These are phyloP conservation scores for Groenewaldozyma salmanticensis DNA, from an alignment of 805 yeast genomes.

Conservation along the genomic window DNA sequence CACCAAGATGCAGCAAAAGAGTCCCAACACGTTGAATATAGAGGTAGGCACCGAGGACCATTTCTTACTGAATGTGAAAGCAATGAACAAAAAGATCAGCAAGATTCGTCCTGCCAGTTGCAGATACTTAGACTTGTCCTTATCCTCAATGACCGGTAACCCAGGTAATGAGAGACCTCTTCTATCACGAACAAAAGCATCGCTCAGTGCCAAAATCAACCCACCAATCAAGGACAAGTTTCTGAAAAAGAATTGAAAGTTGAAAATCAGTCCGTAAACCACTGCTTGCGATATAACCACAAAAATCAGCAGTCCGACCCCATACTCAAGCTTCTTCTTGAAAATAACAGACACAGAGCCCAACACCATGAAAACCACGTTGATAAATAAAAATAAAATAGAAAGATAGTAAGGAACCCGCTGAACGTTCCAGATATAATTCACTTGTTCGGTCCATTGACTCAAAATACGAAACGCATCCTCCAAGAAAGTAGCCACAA, in stretches of 20 bases:
- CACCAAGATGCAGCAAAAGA: constrained; percentile 61
- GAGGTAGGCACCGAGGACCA: constrained; percentile 56
- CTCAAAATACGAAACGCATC: constrained; percentile 74
- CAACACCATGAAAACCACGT: constrained; percentile 57
- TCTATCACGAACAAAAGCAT: constrained; percentile 70
- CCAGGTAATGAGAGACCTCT: constrained; percentile 63
- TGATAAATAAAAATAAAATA: constrained; percentile 52
- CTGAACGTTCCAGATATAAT: constrained; percentile 70
- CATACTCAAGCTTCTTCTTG: constrained; percentile 56
- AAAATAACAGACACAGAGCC: constrained; percentile 66
- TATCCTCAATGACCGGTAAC: constrained; percentile 56
- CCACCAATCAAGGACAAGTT: constrained; percentile 91
- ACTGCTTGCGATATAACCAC: constrained; percentile 79
- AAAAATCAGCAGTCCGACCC: constrained; percentile 57
- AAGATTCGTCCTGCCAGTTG: constrained; percentile 81
- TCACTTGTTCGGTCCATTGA: constrained; percentile 89
- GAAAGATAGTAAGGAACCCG: constrained; percentile 71
- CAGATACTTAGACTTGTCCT: constrained; percentile 70
- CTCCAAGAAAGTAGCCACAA: constrained; percentile 89
- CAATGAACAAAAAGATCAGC: constrained; percentile 73
- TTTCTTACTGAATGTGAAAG: constrained; percentile 60
- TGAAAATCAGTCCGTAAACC: constrained; percentile 78
- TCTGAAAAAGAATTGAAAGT: constrained; percentile 72
- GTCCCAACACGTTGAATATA: constrained; percentile 58
- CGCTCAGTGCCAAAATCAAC: constrained; percentile 74